Percentiles rank a stretch among this genome's conserved stretches.
phyloP scores from a whole-genome alignment of 768 basidiomycete species.

The Boletus huronensis region DNA sequence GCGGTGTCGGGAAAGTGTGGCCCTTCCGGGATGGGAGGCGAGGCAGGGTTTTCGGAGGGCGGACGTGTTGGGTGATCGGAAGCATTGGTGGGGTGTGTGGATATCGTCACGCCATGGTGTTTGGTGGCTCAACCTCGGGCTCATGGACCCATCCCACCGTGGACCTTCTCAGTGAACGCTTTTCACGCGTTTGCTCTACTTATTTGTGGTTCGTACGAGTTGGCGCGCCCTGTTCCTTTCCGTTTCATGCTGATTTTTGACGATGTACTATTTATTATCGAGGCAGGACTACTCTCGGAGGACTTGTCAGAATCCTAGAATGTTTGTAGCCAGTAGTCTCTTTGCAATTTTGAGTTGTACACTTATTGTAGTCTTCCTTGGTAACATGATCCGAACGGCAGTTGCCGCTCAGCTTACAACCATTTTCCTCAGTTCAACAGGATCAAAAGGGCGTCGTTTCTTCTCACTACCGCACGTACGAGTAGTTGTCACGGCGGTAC shows the following conservation, averaged over 20 bases:
- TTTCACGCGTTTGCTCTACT: neutral
- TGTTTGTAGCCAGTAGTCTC: constrained; percentile 15
- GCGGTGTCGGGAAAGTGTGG: constrained; percentile 39
- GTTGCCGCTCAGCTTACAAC: neutral
- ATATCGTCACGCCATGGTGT: constrained; percentile 30
- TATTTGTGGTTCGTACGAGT: neutral
- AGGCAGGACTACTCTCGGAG: neutral
- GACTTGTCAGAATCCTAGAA: neutral
- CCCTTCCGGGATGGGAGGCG: constrained; percentile 39
- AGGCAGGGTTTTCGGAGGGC: constrained; percentile 43
- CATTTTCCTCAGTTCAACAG: neutral
- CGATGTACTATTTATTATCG: neutral
- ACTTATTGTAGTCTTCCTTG: neutral
- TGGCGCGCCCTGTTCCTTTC: neutral
- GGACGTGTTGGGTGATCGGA: constrained; percentile 47
- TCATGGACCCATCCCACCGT: constrained; percentile 29
- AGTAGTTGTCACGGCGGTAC: no score
- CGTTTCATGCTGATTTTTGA: neutral
- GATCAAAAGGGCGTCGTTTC: neutral
- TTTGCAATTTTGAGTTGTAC: neutral
- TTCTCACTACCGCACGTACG: neutral
- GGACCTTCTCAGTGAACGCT: neutral
- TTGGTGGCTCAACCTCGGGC: constrained; percentile 47
- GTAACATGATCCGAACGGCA: neutral
- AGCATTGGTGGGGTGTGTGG: constrained; percentile 44